Percentiles rank a stretch among this genome's conserved stretches.
Conservation (phyloP, 164 flowering plant species). For the Kalanchoe fedtschenkoi region DNA sequence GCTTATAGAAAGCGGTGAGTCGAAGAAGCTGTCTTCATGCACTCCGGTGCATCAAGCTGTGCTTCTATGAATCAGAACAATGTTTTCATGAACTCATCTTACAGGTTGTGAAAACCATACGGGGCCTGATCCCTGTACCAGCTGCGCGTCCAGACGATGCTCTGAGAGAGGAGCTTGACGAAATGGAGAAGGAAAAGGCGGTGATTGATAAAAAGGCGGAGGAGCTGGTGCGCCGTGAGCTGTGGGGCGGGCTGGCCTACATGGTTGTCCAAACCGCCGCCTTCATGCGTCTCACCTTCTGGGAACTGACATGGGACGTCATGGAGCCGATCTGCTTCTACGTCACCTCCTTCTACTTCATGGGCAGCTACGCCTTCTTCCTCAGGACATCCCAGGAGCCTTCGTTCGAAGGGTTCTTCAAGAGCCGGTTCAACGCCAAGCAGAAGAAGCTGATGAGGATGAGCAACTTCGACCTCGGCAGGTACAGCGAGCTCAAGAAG, state of each 20-base stretch:
- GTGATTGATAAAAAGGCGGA: constrained; percentile 44
- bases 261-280: constrained; percentile 49
- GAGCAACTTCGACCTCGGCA: constrained; percentile 30
- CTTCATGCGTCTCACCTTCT: constrained; percentile 72
- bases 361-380: constrained; percentile 59
- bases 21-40: background rate
- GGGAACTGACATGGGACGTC: constrained; percentile 82
- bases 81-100: constrained; percentile 10
- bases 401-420: constrained; percentile 59
- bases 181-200: constrained; percentile 37
- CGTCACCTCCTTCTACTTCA: constrained; percentile 51
- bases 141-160: constrained; percentile 20
- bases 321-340: constrained; percentile 83
- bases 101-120: constrained; percentile 56
- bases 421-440: constrained; percentile 44
- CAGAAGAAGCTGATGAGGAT: constrained; percentile 36
- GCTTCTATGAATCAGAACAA: background rate
- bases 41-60: too few relatives aligned
- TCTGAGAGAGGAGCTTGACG: constrained; percentile 32
- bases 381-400: constrained; percentile 62
- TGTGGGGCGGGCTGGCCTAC: constrained; percentile 49
- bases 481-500: constrained; percentile 36
- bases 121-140: constrained; percentile 25
- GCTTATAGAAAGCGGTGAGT: background rate
- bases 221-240: constrained; percentile 35